A percentile compares a stretch with the other conserved stretches of the same genome.
These are phyloP conservation scores for Ophidiomyces ophidiicola DNA, from an alignment of 2,329 filamentous ascomycete genomes.

Conservation along the genomic window DNA sequence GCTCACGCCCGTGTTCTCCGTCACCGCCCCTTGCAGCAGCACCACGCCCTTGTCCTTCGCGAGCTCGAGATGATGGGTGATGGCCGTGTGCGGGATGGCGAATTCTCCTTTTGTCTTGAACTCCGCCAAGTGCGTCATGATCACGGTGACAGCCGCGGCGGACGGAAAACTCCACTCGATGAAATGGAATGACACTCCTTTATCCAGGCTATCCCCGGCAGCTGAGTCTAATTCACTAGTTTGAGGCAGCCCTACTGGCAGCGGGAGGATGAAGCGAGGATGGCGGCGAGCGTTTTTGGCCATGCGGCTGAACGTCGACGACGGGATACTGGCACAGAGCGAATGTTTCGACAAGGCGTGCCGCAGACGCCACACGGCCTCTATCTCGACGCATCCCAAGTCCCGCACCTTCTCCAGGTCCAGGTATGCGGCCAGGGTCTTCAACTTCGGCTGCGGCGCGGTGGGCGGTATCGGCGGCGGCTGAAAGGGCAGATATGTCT, in stretches of 20 bases:
- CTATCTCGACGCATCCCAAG: conserved; percentile 62
- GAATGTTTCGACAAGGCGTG: conserved; percentile 56
- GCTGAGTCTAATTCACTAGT: too few relatives aligned
- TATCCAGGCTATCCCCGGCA: too few relatives aligned
- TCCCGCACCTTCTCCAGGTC: conserved; percentile 58
- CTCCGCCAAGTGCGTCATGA: conserved; percentile 80
- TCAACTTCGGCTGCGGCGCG: conserved; percentile 33
- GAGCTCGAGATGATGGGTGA: conserved; percentile 75
- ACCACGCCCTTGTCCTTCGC: conserved; percentile 58
- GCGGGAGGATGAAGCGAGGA: conserved; percentile 73
- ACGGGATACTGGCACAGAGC: conserved; percentile 62
- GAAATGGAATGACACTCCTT: conserved; percentile 54
- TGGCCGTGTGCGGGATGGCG: conserved; percentile 70
- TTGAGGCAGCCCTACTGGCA: too few relatives aligned
- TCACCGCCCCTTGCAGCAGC: conserved; percentile 62
- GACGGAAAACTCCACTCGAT: conserved; percentile 78
- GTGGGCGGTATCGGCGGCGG: background rate
- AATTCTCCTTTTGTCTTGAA: conserved; percentile 76
- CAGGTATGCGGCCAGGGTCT: conserved; percentile 51
- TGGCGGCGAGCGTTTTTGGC: conserved; percentile 52
- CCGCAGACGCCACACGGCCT: conserved; percentile 68
- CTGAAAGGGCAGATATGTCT: too few relatives aligned
- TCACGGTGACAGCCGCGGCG: conserved; percentile 48
- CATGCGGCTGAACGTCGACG: conserved; percentile 40
- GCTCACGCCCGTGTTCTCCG: conserved; percentile 56